Evolutionary conservation across 1,284 basidiomycete species (phyloP), one percentile per base, ranked within the genome.

Genomic region (Rhizoctonia solani): DNA sequence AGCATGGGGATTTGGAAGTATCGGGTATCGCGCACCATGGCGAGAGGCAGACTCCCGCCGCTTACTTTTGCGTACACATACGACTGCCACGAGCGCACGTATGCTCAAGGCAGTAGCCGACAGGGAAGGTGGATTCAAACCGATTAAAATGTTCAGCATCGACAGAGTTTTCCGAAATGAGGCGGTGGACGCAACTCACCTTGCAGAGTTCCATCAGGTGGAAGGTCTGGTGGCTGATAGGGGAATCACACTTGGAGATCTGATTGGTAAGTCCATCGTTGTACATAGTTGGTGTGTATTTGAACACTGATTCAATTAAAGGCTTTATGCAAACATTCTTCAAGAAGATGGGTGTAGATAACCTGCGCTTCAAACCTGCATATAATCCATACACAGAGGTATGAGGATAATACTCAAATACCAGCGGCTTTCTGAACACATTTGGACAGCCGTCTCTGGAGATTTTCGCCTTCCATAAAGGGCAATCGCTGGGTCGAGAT

Each of bases 161-260:
- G 97, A 99, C 78, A 85, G 97, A 61, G 97, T 99, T 19, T 99
- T 99, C 88, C 85, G 97, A 75, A 99, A 99, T 75, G 97, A 99
- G 79, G 94, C 97, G 0, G 94, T 95, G 81, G 97, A 99, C 78
- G 95, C 95, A 39, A 99, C 97, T n/a, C 97, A 99, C 81, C 76
- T 99, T 69, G 97, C 97, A 19, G 97, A 99, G 79, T 99, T 99
- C 83, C 96, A 99, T 77, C 97, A 99, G 79, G 97, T 99, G 13
- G 97, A 99, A 79, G 97, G 97, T 68, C 96, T 99, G 52, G 95
- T 99, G 14, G 97, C 97, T 14, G 97, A 99, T 79, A 87, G 89
- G 73, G 87, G 89, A 70, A 82, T 99, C 69, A 99, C 96, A 1
- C 81, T 99, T n/a, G 97, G 95, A 16, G 95, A 99, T 77, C 81